Conservation (phyloP, 805 yeast species). For the Monosporozyma solicola region DNA sequence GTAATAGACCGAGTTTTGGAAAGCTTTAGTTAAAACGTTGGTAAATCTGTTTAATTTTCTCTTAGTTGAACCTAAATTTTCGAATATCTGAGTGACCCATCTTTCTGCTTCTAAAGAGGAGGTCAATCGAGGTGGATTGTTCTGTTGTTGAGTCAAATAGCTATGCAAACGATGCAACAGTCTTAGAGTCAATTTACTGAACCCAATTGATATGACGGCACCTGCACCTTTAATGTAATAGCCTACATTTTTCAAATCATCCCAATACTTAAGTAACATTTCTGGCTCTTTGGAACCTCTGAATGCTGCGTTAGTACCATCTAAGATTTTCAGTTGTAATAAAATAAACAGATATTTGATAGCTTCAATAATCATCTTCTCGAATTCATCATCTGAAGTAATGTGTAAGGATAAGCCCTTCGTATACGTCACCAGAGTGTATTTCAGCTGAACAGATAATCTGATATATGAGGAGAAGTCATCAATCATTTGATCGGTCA, state of each 20-base stretch:
- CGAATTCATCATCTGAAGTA: constrained; percentile 54
- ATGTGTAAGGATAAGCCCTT: constrained; percentile 62
- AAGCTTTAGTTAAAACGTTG: constrained; percentile 53
- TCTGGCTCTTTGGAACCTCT: constrained; percentile 89
- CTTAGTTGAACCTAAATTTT: constrained; percentile 64
- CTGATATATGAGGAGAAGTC: constrained; percentile 73
- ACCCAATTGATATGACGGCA: constrained; percentile 68
- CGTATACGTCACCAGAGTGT: constrained; percentile 53
- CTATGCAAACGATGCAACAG: constrained; percentile 59
- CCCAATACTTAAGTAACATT: constrained; percentile 76
- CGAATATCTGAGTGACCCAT: constrained; percentile 62
- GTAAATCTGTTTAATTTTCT: constrained; percentile 78
- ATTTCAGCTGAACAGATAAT: constrained; percentile 67
- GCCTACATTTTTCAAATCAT: constrained; percentile 67
- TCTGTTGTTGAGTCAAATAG: constrained; percentile 63
- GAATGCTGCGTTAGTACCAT: constrained; percentile 63
- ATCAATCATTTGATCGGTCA: constrained; percentile 88
- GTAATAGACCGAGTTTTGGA: constrained; percentile 63
- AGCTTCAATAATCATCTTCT: constrained; percentile 61
- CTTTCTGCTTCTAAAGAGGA: constrained; percentile 38
- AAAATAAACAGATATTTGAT: constrained; percentile 65
- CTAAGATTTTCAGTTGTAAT: constrained; percentile 67
- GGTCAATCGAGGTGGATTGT: constrained; percentile 46
- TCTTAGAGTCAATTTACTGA: constrained; percentile 54
- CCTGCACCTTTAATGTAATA: constrained; percentile 75